Conservation (phyloP, 805 yeast species). For the Lachancea waltii region DNA sequence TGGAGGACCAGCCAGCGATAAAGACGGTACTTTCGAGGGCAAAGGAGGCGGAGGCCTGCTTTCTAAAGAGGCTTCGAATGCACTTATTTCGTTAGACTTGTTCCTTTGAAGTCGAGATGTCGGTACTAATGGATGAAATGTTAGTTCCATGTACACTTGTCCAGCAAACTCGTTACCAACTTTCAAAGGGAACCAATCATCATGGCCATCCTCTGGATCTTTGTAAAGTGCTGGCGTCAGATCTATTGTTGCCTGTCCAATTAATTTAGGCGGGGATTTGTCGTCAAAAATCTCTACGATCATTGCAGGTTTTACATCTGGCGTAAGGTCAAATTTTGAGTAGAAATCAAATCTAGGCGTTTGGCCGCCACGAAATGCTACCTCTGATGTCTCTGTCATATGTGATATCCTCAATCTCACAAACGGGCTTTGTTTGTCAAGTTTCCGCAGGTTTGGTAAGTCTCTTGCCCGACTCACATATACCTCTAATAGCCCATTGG, state of each 20-base stretch:
- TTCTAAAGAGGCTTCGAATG: constrained; percentile 25
- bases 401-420: constrained; percentile 77
- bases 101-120: constrained; percentile 8
- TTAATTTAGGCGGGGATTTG: constrained; percentile 78
- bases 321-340: constrained; percentile 56
- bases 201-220: constrained; percentile 67
- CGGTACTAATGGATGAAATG: constrained; percentile 60
- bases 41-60: constrained; percentile 30
- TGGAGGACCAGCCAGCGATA: constrained; percentile 3
- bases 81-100: constrained; percentile 12
- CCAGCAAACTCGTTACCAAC: constrained; percentile 72
- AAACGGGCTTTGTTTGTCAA: constrained; percentile 93
- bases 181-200: constrained; percentile 72
- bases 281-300: constrained; percentile 62
- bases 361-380: constrained; percentile 86
- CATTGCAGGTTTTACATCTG: constrained; percentile 57
- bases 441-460: constrained; percentile 74
- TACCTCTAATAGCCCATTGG: constrained; percentile 54
- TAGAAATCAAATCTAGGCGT: constrained; percentile 85
- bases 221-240: constrained; percentile 65
- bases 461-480: constrained; percentile 78
- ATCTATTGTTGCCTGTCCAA: constrained; percentile 77
- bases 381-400: constrained; percentile 69
- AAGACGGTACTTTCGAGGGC: constrained; percentile 20
- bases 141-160: constrained; percentile 81